Base-by-base conservation (phyloP, 805 yeast genomes). In the Starmerella geochares region DNA sequence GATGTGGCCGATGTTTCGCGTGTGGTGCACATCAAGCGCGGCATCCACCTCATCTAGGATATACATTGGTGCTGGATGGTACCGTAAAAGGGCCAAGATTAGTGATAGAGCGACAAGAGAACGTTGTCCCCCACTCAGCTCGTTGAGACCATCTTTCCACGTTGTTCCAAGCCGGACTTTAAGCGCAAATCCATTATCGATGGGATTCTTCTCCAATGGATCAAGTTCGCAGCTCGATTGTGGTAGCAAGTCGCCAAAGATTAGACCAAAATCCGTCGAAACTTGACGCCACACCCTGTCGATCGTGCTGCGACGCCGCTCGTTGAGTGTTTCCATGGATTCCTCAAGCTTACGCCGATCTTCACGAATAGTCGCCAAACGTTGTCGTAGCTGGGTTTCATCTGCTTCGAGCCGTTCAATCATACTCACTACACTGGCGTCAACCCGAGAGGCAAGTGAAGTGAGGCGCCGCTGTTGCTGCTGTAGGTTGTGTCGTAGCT, bases 61-160 rank as follows among this genome's bases (percentile, higher is more conserved):
- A 62, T 92, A 92, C 95, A 92, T 85, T 7, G 98, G 98, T 1
- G 99, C 98, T 4, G 99, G 99, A 65, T 87, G 86, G 71, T 84
- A 90, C 65, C 87, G 95, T 45, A 92, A 71, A 53, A 92, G 71
- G 0, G 97, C 95, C 79, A 90, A 76, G 58, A 92, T 92, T 58
- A 90, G 71, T 3, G 97, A 85, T 50, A 92, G 70, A 0, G 98
- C 98, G 55, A 90, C 85, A 55, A 94, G 75, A 1, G 97, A 92
- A 58, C 97, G 70, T 66, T 92, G 99, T 17, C 99, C 99, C 50
- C 99, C 99, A 6, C 95, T 85, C 40, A 92, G 72, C 67, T 92
- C 99, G 10, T 87, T 94, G 53, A 92, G 73, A 60, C 95, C 83
- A 58, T 88, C 95, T 63, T 90, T 92, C 98, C 98, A 92, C 4